phyloP scores from a whole-genome alignment of 768 basidiomycete genomes.

The Rhodotorula diobovata region DNA sequence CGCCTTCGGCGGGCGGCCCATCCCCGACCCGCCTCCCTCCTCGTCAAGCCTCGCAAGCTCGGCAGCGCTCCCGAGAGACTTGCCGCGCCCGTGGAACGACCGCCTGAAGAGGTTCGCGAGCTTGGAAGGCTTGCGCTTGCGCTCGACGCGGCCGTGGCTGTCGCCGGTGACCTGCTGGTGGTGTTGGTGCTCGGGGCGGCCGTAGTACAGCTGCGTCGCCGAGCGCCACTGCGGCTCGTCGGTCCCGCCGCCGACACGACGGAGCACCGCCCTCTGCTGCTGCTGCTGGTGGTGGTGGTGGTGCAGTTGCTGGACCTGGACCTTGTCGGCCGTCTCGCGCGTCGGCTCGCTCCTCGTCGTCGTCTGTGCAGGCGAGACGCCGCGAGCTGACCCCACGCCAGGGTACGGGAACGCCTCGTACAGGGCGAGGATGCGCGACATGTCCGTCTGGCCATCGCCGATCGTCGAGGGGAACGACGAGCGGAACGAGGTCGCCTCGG shows the following conservation, averaged over 20 bases:
- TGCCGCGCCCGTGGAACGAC: not conserved
- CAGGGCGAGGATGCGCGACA: not conserved
- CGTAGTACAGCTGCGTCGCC: not conserved
- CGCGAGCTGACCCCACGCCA: too few relatives aligned
- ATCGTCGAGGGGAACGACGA: not conserved
- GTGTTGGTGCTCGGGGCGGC: too few relatives aligned
- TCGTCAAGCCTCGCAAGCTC: not conserved
- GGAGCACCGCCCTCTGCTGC: too few relatives aligned
- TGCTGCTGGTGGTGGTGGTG: too few relatives aligned
- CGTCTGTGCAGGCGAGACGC: too few relatives aligned
- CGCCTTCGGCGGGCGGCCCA: not conserved
- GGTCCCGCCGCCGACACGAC: too few relatives aligned
- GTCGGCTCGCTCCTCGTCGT: too few relatives aligned
- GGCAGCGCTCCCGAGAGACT: not conserved
- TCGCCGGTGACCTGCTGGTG: not conserved
- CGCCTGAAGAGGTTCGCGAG: not conserved
- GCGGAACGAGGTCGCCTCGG: conserved; percentile 9
- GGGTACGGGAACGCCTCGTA: not conserved
- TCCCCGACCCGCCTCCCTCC: not conserved
- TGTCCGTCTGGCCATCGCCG: not conserved
- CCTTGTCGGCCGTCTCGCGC: too few relatives aligned
- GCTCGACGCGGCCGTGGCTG: not conserved
- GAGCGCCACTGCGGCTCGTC: not conserved
- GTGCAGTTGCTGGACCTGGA: too few relatives aligned
- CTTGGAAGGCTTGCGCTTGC: not conserved